Base-by-base conservation (phyloP, 352 stramenopile species). In the Phytophthora brassicae region DNA sequence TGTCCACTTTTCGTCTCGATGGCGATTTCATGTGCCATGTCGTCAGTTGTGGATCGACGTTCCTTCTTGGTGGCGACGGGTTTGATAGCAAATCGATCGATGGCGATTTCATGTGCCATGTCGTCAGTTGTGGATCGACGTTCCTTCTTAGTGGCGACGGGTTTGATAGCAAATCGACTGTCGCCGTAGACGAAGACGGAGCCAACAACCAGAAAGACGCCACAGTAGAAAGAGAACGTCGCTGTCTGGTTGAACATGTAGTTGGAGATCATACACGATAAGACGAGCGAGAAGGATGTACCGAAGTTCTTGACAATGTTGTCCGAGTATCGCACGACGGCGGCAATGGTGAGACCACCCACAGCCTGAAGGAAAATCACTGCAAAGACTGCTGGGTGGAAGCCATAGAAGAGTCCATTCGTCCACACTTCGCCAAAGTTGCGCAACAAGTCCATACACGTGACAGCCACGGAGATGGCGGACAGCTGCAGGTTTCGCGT, bases 261-360 rank as follows among this genome's bases (percentile, higher is more conserved):
- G 71, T 94, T 94, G 61, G 87, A 94, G 73, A 95, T 90, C 55
- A 95, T 82, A 75, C 85, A 93, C 59, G 83, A 93, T 29, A 95
- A 81, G 60, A 95, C 81, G 53, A 95, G 75, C 52, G 87, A 94
- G 70, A 95, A 92, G 16, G 83, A 90, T 23, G 87, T 94, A 71
- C 83, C 87, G 54, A 95, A 95, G 67, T 94, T 95, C 77, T 95
- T 95, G 66, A 95, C 80, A 45, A 95, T 85, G 62, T 95, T 95
- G 82, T 95, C 87, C 56, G 87, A 94, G 74, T 88, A 95, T 17
- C 85, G 81, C 69, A 95, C 85, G 56, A 95, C 87, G 0, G 84
- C 85, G 6, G 87, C 87, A 62, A 94, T 89, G 5, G 84, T 94
- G 57, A 95, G 81, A 0, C 87, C 87, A 45, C 87, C 87, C 14